These are phyloP conservation scores for Suhomyces bolitotheri DNA, from an alignment of 1,139 yeast genomes.

Conservation along the genomic window DNA sequence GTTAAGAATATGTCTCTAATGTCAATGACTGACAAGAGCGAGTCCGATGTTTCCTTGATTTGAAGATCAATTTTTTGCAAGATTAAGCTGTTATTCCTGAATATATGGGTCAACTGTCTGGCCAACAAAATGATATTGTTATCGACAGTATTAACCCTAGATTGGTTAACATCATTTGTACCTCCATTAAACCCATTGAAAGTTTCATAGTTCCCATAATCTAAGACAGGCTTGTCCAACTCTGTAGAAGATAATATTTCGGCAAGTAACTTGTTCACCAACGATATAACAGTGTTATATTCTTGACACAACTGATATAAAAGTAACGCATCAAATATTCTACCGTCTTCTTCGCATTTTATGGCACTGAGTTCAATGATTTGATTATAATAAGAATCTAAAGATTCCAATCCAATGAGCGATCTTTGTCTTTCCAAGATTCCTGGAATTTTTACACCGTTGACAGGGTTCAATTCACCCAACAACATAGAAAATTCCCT, in stretches of 20 bases:
- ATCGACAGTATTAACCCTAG: constrained; percentile 33
- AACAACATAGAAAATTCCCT: constrained; percentile 78
- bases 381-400: constrained; percentile 49
- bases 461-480: constrained; percentile 67
- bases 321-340: constrained; percentile 80
- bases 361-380: constrained; percentile 85
- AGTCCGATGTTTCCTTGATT: constrained; percentile 62
- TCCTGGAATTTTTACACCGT: constrained; percentile 82
- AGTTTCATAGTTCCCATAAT: constrained; percentile 37
- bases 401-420: constrained; percentile 59
- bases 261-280: constrained; percentile 76
- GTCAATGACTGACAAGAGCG: constrained; percentile 64
- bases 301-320: constrained; percentile 89
- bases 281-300: constrained; percentile 76
- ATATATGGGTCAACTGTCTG: constrained; percentile 54
- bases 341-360: constrained; percentile 89
- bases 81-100: constrained; percentile 53
- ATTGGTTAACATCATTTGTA: constrained; percentile 3
- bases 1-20: constrained; percentile 62
- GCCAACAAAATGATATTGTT: constrained; percentile 58
- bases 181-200: constrained; percentile 18
- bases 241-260: constrained; percentile 77
- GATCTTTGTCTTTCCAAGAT: constrained; percentile 76
- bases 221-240: constrained; percentile 59
- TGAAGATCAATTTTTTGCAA: constrained; percentile 43